Evolutionary conservation across 2,329 filamentous ascomycete genomes (phyloP).

Genomic region (Sordariomycetes sp.): DNA sequence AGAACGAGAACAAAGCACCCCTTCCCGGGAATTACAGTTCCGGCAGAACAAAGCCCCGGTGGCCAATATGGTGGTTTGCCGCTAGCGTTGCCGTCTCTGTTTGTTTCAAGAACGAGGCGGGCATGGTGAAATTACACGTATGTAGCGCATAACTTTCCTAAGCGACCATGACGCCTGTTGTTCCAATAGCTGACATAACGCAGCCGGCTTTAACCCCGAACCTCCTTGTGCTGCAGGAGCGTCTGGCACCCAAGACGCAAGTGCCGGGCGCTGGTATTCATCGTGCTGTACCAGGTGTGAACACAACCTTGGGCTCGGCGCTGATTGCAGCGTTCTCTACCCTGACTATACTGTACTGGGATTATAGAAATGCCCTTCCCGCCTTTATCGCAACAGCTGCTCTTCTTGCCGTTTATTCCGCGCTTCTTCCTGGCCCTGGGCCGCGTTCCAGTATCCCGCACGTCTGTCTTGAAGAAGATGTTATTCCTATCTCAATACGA

Average conservation of each 20-base stretch:
- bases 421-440: neutral
- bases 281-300: neutral
- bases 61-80: neutral
- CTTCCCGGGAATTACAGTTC: neutral
- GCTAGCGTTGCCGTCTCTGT: neutral
- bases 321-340: constrained; percentile 7
- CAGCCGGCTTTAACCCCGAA: neutral
- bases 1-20: neutral
- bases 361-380: neutral
- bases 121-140: neutral
- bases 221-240: neutral
- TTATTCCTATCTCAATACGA: neutral
- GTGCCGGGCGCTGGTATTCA: neutral
- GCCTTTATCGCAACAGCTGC: neutral
- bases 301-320: constrained; percentile 10
- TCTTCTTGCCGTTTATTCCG: neutral
- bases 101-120: neutral
- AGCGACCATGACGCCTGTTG: neutral
- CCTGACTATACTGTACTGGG: neutral
- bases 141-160: neutral
- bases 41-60: neutral
- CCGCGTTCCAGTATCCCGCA: neutral
- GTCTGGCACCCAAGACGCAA: neutral
- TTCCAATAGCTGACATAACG: neutral
- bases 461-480: neutral